Evolutionary conservation across 1,139 yeast genomes (phyloP), one percentile per base, ranked within the genome.

Genomic region (Yamadazyma songkhlaensis): DNA sequence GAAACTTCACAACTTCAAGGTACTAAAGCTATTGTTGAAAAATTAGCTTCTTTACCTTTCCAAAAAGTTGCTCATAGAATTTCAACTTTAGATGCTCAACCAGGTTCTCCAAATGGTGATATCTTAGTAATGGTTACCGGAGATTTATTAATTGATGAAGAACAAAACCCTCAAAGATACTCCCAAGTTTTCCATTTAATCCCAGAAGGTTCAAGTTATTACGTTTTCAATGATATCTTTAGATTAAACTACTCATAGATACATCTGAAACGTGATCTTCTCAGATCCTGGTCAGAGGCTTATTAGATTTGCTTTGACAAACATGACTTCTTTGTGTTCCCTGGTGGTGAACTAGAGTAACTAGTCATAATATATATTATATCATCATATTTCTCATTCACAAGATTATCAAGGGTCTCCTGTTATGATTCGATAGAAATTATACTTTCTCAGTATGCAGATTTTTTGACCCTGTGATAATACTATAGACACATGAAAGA

Each of bases 91-190:
- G 98, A 92, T 59, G 98, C 97, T 35, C 99, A 92, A 71, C 98
- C 98, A 34, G 96, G 94, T 29, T 84, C 96, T 44, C 87, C 95
- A 43, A 78, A 72, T 52, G 97, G 97, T 45, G 97, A 90, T 59
- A 95, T 92, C 43, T 75, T 92, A 55, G 97, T 90, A 41, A 84
- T 92, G 95, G 97, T 92, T 52, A 92, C 99, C 39, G 99, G 99
- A 48, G 96, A 88, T 64, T 77, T 92, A 51, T 67, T 89, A 51
- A 78, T 84, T 53, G 99, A 92, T 60, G 97, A 90, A 47, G 97
- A 92, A 69, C 85, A 82, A 59, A 88, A 88, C 64, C 81, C 97
- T 41, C 97, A 90, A 68, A 82, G 96, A 67, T 92, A 89, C 68
- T 87, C 97, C 25, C 98, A 92, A 71, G 96, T 88, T 32, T 92